Evolutionary conservation across 768 basidiomycete species (phyloP), one percentile per base, ranked within the genome.

Genomic region (Boletus sp.): DNA sequence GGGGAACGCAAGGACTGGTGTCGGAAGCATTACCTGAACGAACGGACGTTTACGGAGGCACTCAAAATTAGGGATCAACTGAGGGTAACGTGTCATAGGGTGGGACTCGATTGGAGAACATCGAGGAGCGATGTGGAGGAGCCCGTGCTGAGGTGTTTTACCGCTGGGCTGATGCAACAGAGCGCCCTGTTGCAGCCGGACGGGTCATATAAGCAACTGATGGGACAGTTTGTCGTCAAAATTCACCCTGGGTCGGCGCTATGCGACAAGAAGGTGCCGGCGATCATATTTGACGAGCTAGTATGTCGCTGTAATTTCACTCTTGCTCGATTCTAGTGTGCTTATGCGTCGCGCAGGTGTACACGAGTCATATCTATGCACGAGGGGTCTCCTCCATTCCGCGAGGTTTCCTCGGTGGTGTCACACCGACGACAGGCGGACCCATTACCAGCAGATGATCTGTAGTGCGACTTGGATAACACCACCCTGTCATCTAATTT

Each of bases 271-370:
- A 92, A 90, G 68, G 83, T 86, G 0, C 86, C 86, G 0, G 92
- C 89, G 6, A 93, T 99, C 59, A 81, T 99, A 37, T 99, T 91
- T 68, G 89, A 96, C 69, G 97, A 99, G 67, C 75, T 99, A 67
- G 96, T 97, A 59, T 66, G 88, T 76, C 10, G 3, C 29, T 3
- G 41, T 56, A 2, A 35, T 45, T 18, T 12, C 3, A 18, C 5
- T 12, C 9, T 37, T 17, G 12, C 9, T 29, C 3, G 1, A 4
- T 17, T 15, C 33, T 41, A 7, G 15, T 29, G 47, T 40, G 35
- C n/a, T 54, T 29, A 48, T 41, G 49, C 30, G 50, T 57, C 4
- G 35, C 18, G n/a, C 64, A 92, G 89, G 78, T 92, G 47, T 85
- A 87, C 65, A 94, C 92, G 15, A 89, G 81, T 57, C 85, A 87